phyloP scores from a whole-genome alignment of 805 yeast species.

The Barnettozyma populi region DNA sequence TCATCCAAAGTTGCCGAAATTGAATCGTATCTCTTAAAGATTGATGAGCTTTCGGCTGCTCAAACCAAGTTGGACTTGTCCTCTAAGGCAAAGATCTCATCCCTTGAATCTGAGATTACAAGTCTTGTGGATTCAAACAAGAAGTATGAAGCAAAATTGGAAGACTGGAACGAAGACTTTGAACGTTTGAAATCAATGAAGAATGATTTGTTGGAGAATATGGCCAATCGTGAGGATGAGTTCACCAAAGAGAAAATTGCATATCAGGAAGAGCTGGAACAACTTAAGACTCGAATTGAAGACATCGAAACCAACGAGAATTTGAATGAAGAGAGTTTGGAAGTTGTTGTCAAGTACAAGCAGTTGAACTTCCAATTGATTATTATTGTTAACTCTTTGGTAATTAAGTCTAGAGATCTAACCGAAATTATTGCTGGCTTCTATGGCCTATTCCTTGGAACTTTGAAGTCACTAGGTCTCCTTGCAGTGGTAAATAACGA shows the following conservation, averaged over 20 bases:
- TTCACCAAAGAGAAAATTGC: conserved; percentile 46
- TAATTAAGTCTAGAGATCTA: conserved; percentile 37
- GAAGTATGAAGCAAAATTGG: conserved; percentile 14
- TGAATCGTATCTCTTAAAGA: neutral
- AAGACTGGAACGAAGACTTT: conserved; percentile 21
- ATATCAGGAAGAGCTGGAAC: conserved; percentile 45
- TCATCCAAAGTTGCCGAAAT: neutral
- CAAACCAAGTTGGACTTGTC: neutral
- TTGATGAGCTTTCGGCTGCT: neutral
- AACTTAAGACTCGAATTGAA: conserved; percentile 38
- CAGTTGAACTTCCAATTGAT: conserved; percentile 30
- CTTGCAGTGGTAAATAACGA: conserved; percentile 40
- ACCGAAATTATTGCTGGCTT: conserved; percentile 31
- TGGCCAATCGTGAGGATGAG: conserved; percentile 61
- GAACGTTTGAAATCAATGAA: conserved; percentile 38
- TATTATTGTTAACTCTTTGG: conserved; percentile 26
- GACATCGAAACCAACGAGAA: conserved; percentile 46
- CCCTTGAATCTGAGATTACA: conserved; percentile 3
- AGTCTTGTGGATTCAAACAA: conserved; percentile 1
- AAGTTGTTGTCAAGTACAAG: conserved; percentile 7
- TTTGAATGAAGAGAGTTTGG: conserved; percentile 23
- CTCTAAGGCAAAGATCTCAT: neutral
- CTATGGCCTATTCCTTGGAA: conserved; percentile 18
- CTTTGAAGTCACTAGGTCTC: conserved; percentile 52
- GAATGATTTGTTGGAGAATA: conserved; percentile 58